Percentiles rank a stretch among this genome's conserved stretches.
Conservation (phyloP, 805 yeast species). For the Yueomyces sinensis region DNA sequence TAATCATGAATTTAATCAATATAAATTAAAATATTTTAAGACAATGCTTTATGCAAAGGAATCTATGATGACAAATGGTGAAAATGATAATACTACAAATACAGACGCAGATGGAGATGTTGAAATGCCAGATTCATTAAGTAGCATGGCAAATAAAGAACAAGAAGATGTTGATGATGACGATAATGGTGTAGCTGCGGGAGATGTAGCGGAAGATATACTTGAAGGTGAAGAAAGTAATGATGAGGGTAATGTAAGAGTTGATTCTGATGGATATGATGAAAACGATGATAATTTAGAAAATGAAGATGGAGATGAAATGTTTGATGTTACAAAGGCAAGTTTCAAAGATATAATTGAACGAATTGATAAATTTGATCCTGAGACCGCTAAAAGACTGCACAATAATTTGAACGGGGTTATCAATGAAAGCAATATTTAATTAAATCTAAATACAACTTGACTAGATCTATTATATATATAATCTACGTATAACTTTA, state of each 20-base stretch:
- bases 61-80: conserved; percentile 16
- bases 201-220: conserved; percentile 5
- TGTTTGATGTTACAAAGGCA: conserved; percentile 18
- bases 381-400: conserved; percentile 12
- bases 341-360: conserved; percentile 19
- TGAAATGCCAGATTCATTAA: conserved; percentile 4
- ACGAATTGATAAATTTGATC: conserved; percentile 15
- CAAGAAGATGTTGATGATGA: conserved; percentile 5
- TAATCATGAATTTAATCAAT: conserved; percentile 32
- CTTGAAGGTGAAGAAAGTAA: conserved; percentile 22
- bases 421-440: conserved; percentile 15
- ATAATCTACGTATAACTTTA: no score
- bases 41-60: conserved; percentile 32
- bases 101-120: conserved; percentile 19
- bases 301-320: conserved; percentile 10
- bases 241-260: conserved; percentile 17
- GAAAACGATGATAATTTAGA: conserved; percentile 13
- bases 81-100: conserved; percentile 6
- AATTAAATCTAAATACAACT: not conserved
- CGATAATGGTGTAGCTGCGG: conserved; percentile 1
- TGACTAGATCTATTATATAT: no score
- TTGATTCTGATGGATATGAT: conserved; percentile 7
- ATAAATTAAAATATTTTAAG: conserved; percentile 25
- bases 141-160: not conserved
- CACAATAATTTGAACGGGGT: conserved; percentile 12